phyloP scores from a whole-genome alignment of 192 early-diverging fungal species.

The Umbelopsis ramanniana region DNA sequence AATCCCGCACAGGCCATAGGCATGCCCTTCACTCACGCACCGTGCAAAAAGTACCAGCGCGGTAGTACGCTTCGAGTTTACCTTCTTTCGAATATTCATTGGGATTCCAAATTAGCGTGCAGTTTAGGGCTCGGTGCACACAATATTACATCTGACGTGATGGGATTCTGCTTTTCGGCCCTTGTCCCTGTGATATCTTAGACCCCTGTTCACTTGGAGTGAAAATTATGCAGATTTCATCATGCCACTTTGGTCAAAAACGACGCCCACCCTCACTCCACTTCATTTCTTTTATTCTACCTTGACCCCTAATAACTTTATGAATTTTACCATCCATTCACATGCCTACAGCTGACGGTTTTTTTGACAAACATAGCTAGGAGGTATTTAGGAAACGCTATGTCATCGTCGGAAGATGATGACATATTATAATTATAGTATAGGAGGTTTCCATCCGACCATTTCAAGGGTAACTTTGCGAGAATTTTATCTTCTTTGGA shows the following conservation, averaged over 20 bases:
- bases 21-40: too few species aligned
- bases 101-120: too few species aligned
- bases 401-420: conserved; percentile 24
- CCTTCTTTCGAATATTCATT: too few species aligned
- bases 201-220: too few species aligned
- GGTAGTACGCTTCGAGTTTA: too few species aligned
- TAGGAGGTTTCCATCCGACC: neutral
- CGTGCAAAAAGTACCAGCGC: too few species aligned
- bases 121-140: too few species aligned
- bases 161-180: too few species aligned
- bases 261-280: neutral
- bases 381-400: neutral
- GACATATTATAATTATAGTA: conserved; percentile 23
- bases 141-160: too few species aligned
- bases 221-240: neutral
- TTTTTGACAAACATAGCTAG: conserved; percentile 14
- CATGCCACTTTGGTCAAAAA: neutral
- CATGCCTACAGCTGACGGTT: conserved; percentile 19
- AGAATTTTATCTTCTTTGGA: neutral
- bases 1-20: neutral
- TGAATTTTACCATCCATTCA: neutral
- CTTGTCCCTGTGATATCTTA: too few species aligned
- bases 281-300: neutral
- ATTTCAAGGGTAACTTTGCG: conserved; percentile 13
- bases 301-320: neutral